Conservation (phyloP, 768 basidiomycete genomes). For the Pleurotus ostreatus region DNA sequence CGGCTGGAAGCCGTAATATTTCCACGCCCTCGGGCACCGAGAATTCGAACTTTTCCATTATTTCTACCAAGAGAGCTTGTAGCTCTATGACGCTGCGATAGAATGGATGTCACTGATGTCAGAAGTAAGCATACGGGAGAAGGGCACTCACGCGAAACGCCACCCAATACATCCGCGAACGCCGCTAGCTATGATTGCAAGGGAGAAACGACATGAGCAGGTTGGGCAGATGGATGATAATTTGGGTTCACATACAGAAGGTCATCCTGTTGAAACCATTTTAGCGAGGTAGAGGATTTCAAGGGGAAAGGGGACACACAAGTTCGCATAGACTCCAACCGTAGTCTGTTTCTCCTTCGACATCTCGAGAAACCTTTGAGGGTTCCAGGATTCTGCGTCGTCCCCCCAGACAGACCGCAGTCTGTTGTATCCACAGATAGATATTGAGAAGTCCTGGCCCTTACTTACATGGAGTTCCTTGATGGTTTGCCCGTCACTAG, state of each 20-base stretch:
- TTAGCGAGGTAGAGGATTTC: neutral
- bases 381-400: conserved; percentile 18
- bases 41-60: neutral
- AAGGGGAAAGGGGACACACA: conserved; percentile 15
- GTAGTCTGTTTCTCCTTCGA: conserved; percentile 11
- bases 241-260: neutral
- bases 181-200: neutral
- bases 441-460: conserved; percentile 29
- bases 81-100: neutral
- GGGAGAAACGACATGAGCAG: neutral
- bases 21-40: neutral
- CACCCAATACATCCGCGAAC: conserved; percentile 12
- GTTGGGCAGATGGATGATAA: neutral
- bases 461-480: conserved; percentile 28
- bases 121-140: neutral
- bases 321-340: conserved; percentile 21
- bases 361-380: conserved; percentile 14
- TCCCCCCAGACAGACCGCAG: conserved; percentile 14
- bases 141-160: conserved; percentile 11
- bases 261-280: neutral
- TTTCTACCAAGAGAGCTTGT: neutral
- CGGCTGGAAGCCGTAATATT: neutral
- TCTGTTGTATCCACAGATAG: conserved; percentile 34
- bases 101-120: too few relatives aligned
- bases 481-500: conserved; percentile 25